A percentile compares a stretch with the other conserved stretches of the same genome.
Evolutionary conservation across 1,284 basidiomycete genomes (phyloP).

Genomic region (Cutaneotrichosporon daszewskae): DNA sequence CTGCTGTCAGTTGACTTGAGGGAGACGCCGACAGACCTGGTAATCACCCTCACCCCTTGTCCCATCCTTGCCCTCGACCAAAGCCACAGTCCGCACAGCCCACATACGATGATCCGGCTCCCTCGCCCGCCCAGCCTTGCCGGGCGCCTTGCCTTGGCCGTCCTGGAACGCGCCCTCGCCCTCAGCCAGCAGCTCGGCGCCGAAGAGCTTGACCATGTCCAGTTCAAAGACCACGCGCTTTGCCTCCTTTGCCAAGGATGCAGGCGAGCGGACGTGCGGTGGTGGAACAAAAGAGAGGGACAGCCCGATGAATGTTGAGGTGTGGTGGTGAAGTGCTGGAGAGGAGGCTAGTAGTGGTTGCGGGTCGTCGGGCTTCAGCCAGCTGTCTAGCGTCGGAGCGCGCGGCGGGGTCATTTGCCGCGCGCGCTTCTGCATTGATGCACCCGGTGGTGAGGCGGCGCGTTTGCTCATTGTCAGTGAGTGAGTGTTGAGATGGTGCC

Average conservation of each 20-base stretch:
- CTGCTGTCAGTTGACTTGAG: constrained; percentile 12
- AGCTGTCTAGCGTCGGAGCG: constrained; percentile 25
- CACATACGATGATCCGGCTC: constrained; percentile 47
- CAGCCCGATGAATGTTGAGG: constrained; percentile 38
- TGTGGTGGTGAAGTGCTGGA: constrained; percentile 30
- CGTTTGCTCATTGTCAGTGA: constrained; percentile 8
- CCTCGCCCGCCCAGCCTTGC: constrained; percentile 29
- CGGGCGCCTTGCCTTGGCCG: constrained; percentile 26
- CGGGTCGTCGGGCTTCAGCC: constrained; percentile 34
- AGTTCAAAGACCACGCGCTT: constrained; percentile 32
- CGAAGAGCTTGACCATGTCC: constrained; percentile 31
- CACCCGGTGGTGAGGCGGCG: background rate
- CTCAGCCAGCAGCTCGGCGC: constrained; percentile 18
- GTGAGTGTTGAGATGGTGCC: background rate
- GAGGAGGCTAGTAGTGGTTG: constrained; percentile 27
- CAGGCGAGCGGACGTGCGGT: constrained; percentile 17
- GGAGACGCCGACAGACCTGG: constrained; percentile 24
- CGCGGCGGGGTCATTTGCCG: constrained; percentile 9
- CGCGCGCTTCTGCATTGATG: constrained; percentile 7
- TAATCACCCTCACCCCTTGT: constrained; percentile 42
- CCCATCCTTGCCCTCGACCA: constrained; percentile 39
- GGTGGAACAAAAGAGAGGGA: constrained; percentile 30
- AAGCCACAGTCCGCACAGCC: constrained; percentile 32
- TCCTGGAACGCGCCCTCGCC: constrained; percentile 35
- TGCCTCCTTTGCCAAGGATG: constrained; percentile 29